Evolutionary conservation across 2,329 filamentous ascomycete species (phyloP), one percentile per base, ranked within the genome.

Genomic region (Onygenales sp.): DNA sequence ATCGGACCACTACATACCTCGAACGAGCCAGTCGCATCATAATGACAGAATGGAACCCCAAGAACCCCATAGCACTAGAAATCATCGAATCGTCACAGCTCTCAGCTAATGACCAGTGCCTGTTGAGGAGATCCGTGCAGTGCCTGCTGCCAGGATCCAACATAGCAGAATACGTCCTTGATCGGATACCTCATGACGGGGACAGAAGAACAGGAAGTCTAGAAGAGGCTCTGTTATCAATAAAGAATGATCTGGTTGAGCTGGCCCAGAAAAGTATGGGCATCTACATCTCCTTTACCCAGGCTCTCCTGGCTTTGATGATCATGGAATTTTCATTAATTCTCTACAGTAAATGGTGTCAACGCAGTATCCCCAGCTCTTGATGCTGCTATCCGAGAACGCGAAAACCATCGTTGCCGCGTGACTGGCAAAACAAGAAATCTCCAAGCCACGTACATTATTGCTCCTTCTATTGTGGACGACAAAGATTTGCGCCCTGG

Each of bases 391-490:
- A 17, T 58, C 27, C 37, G 45, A 14, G 44, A 54, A 33, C 52
- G 56, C 7, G 56, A 58, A 27, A 27, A 34, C 13, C 3, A 51
- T 39, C 37, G 52, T 21, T 58, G 56, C 47, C 54, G 49, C 32
- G 45, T 56, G 31, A 58, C 52, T 1, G 54, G 56, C 5, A n/a
- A 27, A 1, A 14, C 17, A n/a, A 42, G 11, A n/a, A 45, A 52
- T 17, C 14, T 42, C 4, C 49, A 53, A 31, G 42, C 52, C 27
- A 56, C 49, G 14, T 53, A 56, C 17, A 56, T 58, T 21, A 42
- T 56, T 32, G 5, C 54, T 42, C 52, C 54, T 17, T 56, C 56
- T 4, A 54, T 58, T 27, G 21, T 51, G 42, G 21, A 53, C 7
- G 56, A 58, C 40, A 34, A 14, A 1, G 55, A 52, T 8, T 39